A percentile compares a stretch with the other conserved stretches of the same genome.
These are phyloP conservation scores for Teunomyces pallodes DNA, from an alignment of 805 yeast genomes.

Conservation along the genomic window DNA sequence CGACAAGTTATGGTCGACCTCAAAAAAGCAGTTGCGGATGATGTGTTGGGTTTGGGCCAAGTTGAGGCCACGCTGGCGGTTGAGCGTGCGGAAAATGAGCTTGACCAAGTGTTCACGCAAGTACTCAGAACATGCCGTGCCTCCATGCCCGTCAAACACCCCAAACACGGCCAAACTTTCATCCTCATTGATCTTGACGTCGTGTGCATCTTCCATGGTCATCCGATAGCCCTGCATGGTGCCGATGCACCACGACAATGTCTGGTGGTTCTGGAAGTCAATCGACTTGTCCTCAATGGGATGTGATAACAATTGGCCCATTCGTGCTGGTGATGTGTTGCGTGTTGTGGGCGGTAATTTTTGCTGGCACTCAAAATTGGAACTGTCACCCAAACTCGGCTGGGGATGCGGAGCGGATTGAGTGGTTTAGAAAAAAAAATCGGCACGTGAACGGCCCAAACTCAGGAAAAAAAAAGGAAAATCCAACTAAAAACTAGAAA, in stretches of 20 bases:
- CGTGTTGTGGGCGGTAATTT: no score
- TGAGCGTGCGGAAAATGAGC: conserved; percentile 29
- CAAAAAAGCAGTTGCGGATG: conserved; percentile 34
- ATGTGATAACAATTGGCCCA: conserved; percentile 77
- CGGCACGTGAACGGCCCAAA: not conserved
- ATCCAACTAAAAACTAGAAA: no score
- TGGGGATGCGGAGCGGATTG: not conserved
- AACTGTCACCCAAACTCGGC: not conserved
- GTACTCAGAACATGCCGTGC: conserved; percentile 56
- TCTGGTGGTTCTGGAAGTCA: conserved; percentile 42
- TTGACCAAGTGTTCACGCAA: conserved; percentile 44
- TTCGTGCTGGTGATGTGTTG: conserved; percentile 16
- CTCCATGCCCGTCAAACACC: conserved; percentile 85
- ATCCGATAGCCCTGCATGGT: conserved; percentile 77
- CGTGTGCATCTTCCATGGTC: conserved; percentile 76
- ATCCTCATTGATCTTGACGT: conserved; percentile 47
- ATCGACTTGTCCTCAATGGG: conserved; percentile 69
- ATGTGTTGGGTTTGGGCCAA: conserved; percentile 15
- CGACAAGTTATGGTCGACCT: conserved; percentile 32
- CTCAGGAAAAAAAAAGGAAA: no score
- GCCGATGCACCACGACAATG: conserved; percentile 60
- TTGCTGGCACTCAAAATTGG: no score
- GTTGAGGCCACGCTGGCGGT: conserved; percentile 5
- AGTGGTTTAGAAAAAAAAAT: not conserved
- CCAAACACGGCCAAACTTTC: conserved; percentile 53